These are phyloP conservation scores for Fusarium buharicum DNA, from an alignment of 2,329 filamentous ascomycete species.

Conservation along the genomic window DNA sequence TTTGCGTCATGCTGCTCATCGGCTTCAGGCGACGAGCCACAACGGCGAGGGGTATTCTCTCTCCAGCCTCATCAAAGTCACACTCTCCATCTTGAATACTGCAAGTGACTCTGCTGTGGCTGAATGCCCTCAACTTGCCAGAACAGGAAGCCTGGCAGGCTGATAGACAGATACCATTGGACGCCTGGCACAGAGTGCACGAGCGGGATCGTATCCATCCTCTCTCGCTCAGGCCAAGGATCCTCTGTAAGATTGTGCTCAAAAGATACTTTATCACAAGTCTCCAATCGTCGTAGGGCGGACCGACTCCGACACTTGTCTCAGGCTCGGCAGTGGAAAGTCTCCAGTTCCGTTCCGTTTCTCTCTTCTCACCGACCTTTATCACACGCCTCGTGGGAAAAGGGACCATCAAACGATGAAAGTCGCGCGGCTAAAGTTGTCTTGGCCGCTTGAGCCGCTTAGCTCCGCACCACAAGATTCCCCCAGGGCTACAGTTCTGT, in stretches of 20 bases:
- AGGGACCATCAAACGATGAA: slow-evolving; percentile 14
- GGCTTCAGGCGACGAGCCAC: slow-evolving; percentile 12
- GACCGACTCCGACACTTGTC: slow-evolving; percentile 1
- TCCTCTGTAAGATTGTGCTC: not conserved
- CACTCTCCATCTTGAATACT: not conserved
- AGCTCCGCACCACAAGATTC: slow-evolving; percentile 25
- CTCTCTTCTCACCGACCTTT: slow-evolving; percentile 26
- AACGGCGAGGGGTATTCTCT: slow-evolving; percentile 11
- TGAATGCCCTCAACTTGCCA: slow-evolving; percentile 37
- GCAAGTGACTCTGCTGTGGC: slow-evolving; percentile 24
- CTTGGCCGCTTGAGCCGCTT: slow-evolving; percentile 17
- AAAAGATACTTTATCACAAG: not conserved
- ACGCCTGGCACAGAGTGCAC: slow-evolving; percentile 24
- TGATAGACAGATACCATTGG: slow-evolving; percentile 38
- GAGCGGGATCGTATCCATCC: slow-evolving; percentile 4
- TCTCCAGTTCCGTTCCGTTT: slow-evolving; percentile 2
- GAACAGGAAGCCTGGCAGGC: slow-evolving; percentile 39
- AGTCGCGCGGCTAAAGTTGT: slow-evolving; percentile 3
- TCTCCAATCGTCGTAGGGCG: not conserved
- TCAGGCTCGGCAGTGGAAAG: not conserved
- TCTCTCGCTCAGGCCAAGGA: too few relatives aligned
- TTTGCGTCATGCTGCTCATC: slow-evolving; percentile 30
- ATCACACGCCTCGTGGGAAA: slow-evolving; percentile 6
- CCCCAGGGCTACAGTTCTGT: not conserved
- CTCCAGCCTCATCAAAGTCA: slow-evolving; percentile 21